These are phyloP conservation scores for Theileria luwenshuni DNA, from an alignment of 169 alveolate genomes.

Conservation along the genomic window DNA sequence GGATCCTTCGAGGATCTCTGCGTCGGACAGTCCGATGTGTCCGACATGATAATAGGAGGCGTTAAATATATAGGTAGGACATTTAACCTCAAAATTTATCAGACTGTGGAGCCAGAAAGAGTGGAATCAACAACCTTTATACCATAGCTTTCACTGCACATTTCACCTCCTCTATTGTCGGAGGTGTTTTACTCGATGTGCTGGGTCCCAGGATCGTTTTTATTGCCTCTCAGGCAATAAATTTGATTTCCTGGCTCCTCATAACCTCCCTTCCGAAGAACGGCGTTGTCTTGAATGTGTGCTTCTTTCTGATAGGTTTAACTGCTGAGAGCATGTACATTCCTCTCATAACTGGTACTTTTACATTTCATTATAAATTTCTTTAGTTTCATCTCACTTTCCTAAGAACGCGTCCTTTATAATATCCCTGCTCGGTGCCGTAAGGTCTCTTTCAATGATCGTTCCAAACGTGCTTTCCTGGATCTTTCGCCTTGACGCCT, in stretches of 20 bases:
- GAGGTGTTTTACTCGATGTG: conserved; percentile 44
- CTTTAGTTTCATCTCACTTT: conserved; percentile 36
- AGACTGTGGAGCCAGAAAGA: conserved; percentile 45
- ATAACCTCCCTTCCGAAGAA: conserved; percentile 26
- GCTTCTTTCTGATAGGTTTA: conserved; percentile 48
- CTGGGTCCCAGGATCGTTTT: conserved; percentile 38
- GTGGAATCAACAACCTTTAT: conserved; percentile 49
- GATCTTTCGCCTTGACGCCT: conserved; percentile 1
- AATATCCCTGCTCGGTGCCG: conserved; percentile 43
- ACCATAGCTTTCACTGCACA: conserved; percentile 51
- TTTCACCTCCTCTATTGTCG: conserved; percentile 30
- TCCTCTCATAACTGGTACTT: conserved; percentile 34
- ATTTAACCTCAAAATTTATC: neutral
- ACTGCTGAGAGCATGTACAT: conserved; percentile 45
- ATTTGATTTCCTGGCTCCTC: conserved; percentile 22
- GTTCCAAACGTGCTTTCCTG: conserved; percentile 28
- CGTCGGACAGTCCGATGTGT: neutral
- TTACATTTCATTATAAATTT: neutral
- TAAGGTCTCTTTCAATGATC: conserved; percentile 45
- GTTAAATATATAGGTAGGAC: conserved; percentile 21
- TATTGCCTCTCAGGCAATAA: conserved; percentile 37
- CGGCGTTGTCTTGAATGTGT: conserved; percentile 4
- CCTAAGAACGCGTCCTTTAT: conserved; percentile 36
- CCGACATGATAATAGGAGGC: neutral
- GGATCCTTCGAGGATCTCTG: conserved; percentile 57